A percentile compares a stretch with the other conserved stretches of the same genome.
phyloP scores from a whole-genome alignment of 805 yeast species.

The Teunomyces atbi region DNA sequence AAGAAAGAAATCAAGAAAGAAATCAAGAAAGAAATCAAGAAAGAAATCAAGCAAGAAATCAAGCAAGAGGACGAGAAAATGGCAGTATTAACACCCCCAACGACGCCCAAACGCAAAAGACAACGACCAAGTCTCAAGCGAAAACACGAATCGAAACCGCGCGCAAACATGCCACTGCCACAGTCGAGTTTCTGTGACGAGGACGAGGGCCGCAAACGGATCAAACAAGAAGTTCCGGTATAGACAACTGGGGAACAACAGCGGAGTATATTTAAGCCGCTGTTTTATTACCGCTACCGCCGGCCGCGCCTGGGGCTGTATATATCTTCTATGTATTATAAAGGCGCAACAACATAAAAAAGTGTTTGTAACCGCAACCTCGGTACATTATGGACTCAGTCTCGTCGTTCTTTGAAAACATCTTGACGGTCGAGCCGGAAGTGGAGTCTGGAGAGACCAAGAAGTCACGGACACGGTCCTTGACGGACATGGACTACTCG shows the following conservation, averaged over 20 bases:
- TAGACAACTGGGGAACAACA: too few species aligned
- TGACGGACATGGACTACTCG: conserved; percentile 12
- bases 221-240: conserved; percentile 3
- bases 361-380: neutral
- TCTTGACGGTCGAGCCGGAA: conserved; percentile 25
- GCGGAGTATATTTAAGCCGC: too few species aligned
- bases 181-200: conserved; percentile 30
- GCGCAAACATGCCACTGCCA: conserved; percentile 30
- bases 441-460: neutral
- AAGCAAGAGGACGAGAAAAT: conserved; percentile 11
- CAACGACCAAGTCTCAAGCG: conserved; percentile 20
- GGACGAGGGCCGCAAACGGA: conserved; percentile 6
- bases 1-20: conserved; percentile 1
- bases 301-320: neutral
- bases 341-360: neutral
- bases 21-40: conserved; percentile 6
- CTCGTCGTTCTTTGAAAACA: conserved; percentile 36
- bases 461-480: neutral
- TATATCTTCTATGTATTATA: neutral
- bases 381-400: conserved; percentile 32
- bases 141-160: conserved; percentile 11
- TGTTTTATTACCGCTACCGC: too few species aligned
- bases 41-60: conserved; percentile 6
- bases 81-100: conserved; percentile 29
- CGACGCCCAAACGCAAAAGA: conserved; percentile 27